Evolutionary conservation across 2,329 filamentous ascomycete genomes (phyloP), one percentile per base, ranked within the genome.

Genomic region (Colletotrichum tropicicola): DNA sequence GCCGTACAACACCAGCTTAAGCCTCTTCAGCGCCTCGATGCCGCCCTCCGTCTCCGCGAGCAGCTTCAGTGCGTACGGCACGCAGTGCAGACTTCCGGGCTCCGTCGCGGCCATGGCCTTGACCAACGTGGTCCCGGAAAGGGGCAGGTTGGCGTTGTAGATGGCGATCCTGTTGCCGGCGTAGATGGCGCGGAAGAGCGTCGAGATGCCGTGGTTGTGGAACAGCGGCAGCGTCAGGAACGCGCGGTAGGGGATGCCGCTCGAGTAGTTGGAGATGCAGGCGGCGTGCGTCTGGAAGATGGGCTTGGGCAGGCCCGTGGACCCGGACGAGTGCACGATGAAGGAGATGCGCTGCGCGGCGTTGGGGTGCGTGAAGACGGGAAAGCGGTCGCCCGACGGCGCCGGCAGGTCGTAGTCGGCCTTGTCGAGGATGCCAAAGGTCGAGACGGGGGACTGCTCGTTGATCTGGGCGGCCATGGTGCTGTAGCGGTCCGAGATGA

Each of bases 1-100:
- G 10, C 80, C 84, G 45, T 81, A 85, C 65, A 83, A 76, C 23
- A 87, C 83, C 4, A 83, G 71, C 51, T 82, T 79, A 25, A 81
- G 75, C 13, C 72, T 75, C 9, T 74, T 74, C 37, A 87, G 71
- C 10, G 73, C 73, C 4, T 79, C 72, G 6, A 87, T 77, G 0
- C 86, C 87, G 10, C 82, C 80, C 2, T 82, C 74, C 0, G 81
- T 81, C 70, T 89, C 87, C 1, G 82, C 81, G 0, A 89, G 77
- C 1, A 89, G 74, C 67, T 88, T 87, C 39, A 89, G 71, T 0
- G 83, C 80, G 64, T 89, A 89, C 0, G 87, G 87, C 3, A 89
- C 87, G 23, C 78, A 80, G 65, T 86, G 83, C 53, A 88, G 80
- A 39, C 84, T 80, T 52, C 88, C 78, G 1, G 82, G 78, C 39